These are phyloP conservation scores for Fusarium protoensiforme DNA, from an alignment of 2,329 filamentous ascomycete species.

Conservation along the genomic window DNA sequence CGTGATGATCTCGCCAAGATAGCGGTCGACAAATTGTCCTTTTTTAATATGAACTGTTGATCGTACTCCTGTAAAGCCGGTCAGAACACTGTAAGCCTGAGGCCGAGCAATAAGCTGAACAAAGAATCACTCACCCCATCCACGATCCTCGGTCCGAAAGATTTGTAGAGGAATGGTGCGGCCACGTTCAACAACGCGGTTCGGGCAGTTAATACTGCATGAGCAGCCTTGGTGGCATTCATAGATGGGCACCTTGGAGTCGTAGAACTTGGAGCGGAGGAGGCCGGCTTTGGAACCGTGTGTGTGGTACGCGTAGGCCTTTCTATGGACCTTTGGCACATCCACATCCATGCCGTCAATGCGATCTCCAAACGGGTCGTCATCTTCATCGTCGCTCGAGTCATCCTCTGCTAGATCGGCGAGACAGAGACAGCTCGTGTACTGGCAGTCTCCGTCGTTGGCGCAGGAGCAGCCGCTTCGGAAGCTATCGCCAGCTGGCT, in stretches of 20 bases:
- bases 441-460: conserved; percentile 73
- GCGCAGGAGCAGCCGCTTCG: conserved; percentile 76
- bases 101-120: not conserved
- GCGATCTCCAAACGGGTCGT: conserved; percentile 42
- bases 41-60: conserved; percentile 71
- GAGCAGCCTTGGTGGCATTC: conserved; percentile 81
- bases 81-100: not conserved
- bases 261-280: conserved; percentile 62
- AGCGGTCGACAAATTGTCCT: conserved; percentile 84
- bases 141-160: conserved; percentile 77
- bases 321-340: conserved; percentile 40
- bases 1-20: conserved; percentile 78
- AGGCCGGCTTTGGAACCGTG: conserved; percentile 63
- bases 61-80: conserved; percentile 63
- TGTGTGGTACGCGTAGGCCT: conserved; percentile 72
- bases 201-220: conserved; percentile 74
- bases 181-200: conserved; percentile 80
- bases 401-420: conserved; percentile 67
- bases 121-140: conserved; percentile 71
- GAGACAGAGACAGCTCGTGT: conserved; percentile 75
- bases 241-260: conserved; percentile 74
- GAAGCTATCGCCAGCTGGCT: conserved; percentile 69
- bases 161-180: conserved; percentile 78
- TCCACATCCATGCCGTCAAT: conserved; percentile 24
- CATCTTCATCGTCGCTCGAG: conserved; percentile 57